Conservation (phyloP, 208 protist genomes). For the Phytomonas serpens region DNA sequence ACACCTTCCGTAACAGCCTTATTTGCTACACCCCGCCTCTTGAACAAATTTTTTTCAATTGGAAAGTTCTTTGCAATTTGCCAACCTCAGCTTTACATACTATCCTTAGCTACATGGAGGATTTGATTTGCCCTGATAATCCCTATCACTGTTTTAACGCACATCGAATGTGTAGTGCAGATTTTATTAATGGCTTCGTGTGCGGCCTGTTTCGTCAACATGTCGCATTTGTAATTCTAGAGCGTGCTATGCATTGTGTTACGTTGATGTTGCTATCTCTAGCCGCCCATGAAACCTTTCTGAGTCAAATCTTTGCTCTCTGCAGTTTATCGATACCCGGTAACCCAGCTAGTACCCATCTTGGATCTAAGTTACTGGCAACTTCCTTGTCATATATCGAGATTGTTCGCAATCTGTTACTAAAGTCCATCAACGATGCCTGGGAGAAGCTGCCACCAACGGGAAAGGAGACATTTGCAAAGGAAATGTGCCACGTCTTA, state of each 20-base stretch:
- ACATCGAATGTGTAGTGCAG: slow-evolving; percentile 26
- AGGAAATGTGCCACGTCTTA: slow-evolving; percentile 21
- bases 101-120: slow-evolving; percentile 20
- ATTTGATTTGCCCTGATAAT: slow-evolving; percentile 28
- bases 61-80: slow-evolving; percentile 29
- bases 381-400: slow-evolving; percentile 26
- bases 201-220: slow-evolving; percentile 51
- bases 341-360: slow-evolving; percentile 11
- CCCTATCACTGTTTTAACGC: slow-evolving; percentile 35
- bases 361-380: slow-evolving; percentile 32
- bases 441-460: slow-evolving; percentile 18
- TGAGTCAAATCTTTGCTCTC: not conserved
- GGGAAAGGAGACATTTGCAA: slow-evolving; percentile 13
- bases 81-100: slow-evolving; percentile 16
- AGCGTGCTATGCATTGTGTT: not conserved
- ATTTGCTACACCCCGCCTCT: slow-evolving; percentile 8
- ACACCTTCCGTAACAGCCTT: not conserved
- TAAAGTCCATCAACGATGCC: slow-evolving; percentile 34
- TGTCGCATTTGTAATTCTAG: slow-evolving; percentile 22
- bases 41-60: slow-evolving; percentile 61
- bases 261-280: not conserved
- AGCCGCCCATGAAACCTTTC: not conserved
- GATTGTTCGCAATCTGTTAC: slow-evolving; percentile 44
- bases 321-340: not conserved
- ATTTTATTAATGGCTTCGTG: slow-evolving; percentile 63